A percentile compares a stretch with the other conserved stretches of the same genome.
phyloP scores from a whole-genome alignment of 129 eudicot genomes.

The Saposhnikovia divaricata region DNA sequence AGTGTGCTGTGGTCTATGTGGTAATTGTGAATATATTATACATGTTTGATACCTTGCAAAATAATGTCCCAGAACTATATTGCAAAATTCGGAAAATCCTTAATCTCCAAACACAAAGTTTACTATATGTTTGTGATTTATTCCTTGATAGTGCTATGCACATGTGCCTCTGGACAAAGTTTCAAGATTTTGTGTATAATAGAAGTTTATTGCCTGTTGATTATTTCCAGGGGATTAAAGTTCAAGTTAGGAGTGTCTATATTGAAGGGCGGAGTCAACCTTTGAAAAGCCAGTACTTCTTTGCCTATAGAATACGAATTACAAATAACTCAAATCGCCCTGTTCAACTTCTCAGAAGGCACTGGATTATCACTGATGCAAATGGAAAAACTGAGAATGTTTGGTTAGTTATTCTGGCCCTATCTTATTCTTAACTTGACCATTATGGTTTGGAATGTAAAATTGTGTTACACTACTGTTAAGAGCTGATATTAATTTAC shows the following conservation, averaged over 20 bases:
- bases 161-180: neutral
- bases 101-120: neutral
- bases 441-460: neutral
- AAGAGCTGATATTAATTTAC: constrained; percentile 3
- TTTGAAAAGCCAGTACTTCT: constrained; percentile 68
- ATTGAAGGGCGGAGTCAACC: constrained; percentile 89
- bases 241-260: constrained; percentile 94
- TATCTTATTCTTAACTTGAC: neutral
- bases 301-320: constrained; percentile 87
- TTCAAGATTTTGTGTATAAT: constrained; percentile 2
- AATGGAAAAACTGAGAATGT: constrained; percentile 86
- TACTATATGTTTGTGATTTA: neutral
- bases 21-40: neutral
- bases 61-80: neutral
- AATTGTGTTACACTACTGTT: constrained; percentile 3
- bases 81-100: neutral
- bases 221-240: constrained; percentile 66
- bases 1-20: neutral
- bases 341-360: constrained; percentile 88
- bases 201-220: neutral
- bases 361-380: constrained; percentile 93
- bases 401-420: constrained; percentile 42
- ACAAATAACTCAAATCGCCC: constrained; percentile 87
- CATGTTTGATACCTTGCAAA: neutral
- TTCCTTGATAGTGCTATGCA: constrained; percentile 4